Evolutionary conservation across 1,139 yeast genomes (phyloP).

Genomic region (Pichia sp.): DNA sequence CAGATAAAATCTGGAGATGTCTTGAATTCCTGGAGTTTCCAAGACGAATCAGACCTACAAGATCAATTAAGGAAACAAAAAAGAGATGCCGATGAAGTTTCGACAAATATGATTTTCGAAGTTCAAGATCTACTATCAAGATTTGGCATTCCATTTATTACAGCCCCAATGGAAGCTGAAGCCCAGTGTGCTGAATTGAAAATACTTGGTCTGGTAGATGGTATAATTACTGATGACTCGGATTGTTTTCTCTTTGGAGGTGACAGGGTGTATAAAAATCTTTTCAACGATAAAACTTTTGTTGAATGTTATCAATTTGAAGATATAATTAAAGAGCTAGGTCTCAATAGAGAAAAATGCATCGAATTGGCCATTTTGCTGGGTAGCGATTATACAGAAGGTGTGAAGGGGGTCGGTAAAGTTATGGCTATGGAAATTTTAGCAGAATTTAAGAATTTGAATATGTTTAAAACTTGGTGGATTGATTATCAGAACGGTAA

Average conservation of each 20-base stretch:
- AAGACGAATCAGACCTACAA: conserved; percentile 47
- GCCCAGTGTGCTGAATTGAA: conserved; percentile 89
- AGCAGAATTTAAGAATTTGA: conserved; percentile 60
- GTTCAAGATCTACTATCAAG: conserved; percentile 79
- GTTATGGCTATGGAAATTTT: conserved; percentile 89
- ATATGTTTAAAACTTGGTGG: conserved; percentile 52
- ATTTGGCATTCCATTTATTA: conserved; percentile 89
- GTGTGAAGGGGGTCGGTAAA: conserved; percentile 87
- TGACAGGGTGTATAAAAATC: conserved; percentile 72
- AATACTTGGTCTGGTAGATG: conserved; percentile 70
- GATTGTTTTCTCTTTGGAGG: conserved; percentile 97
- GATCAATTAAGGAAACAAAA: conserved; percentile 59
- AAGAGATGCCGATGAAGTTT: conserved; percentile 88
- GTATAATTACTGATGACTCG: conserved; percentile 94
- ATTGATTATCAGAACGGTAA: conserved; percentile 32
- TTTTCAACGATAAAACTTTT: conserved; percentile 89
- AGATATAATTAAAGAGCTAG: conserved; percentile 57
- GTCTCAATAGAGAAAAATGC: conserved; percentile 52
- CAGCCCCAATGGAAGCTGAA: conserved; percentile 98
- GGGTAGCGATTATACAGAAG: conserved; percentile 94
- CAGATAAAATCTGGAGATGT: conserved; percentile 24
- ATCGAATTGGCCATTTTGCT: conserved; percentile 74
- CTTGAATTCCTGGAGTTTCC: conserved; percentile 27
- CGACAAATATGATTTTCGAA: conserved; percentile 77
- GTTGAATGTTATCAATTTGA: conserved; percentile 74